phyloP scores from a whole-genome alignment of 2,329 filamentous ascomycete species.

The Malbranchea cinnamomea region DNA sequence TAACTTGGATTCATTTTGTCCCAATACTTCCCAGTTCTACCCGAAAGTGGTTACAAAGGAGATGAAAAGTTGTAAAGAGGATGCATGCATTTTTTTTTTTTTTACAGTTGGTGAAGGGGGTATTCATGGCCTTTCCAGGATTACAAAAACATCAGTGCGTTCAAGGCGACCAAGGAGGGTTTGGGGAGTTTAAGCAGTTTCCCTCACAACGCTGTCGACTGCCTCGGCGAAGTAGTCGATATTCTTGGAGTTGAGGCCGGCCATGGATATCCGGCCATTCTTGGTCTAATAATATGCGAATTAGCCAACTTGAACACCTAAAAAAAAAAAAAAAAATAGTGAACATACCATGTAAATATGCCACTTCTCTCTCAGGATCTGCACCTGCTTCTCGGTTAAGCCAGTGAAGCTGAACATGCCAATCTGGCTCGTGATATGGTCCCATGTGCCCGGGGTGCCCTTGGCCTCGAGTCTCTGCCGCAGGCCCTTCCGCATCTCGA shows the following conservation, averaged over 20 bases:
- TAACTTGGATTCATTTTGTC: no score
- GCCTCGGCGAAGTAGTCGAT: conserved; percentile 87
- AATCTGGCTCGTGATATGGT: conserved; percentile 96
- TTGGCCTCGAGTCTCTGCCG: conserved; percentile 68
- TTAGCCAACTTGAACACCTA: conserved; percentile 1
- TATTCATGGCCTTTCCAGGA: no score
- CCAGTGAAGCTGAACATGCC: conserved; percentile 91
- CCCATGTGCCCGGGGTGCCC: conserved; percentile 80
- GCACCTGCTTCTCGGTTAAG: conserved; percentile 34
- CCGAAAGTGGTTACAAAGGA: no score
- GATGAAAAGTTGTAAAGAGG: no score
- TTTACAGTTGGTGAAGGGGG: no score
- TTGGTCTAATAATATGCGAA: conserved; percentile 44
- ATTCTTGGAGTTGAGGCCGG: conserved; percentile 84
- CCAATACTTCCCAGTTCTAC: no score
- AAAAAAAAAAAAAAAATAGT: neutral
- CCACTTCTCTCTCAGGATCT: conserved; percentile 31
- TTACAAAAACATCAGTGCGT: no score
- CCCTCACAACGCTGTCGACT: conserved; percentile 63
- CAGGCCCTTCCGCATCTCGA: conserved; percentile 70
- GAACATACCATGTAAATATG: conserved; percentile 34
- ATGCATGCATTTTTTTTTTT: no score
- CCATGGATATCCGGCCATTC: conserved; percentile 97
- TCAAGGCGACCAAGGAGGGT: no score
- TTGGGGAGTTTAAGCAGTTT: conserved; percentile 15